Evolutionary conservation across 352 stramenopile species (phyloP), one percentile per base, ranked within the genome.

Genomic region (Albugo laibachii): DNA sequence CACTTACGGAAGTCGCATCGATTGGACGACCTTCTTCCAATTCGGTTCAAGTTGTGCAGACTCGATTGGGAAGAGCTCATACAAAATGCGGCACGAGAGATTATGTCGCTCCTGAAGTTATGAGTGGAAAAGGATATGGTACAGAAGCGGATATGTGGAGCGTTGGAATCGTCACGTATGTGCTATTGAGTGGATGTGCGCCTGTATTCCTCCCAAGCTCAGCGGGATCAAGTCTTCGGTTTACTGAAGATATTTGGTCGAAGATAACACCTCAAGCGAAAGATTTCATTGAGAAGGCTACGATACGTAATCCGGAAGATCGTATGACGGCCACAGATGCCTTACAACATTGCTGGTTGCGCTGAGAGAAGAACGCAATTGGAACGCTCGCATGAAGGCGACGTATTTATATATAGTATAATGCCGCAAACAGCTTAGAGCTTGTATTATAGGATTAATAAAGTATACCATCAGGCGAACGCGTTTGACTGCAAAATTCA

Each of bases 81-180:
- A 94, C 61, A 58, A 93, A 70, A 69, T 89, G 76, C 40, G 76
- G 76, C 24, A 86, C 73, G 44, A 72, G 73, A 14, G 73, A 86
- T 59, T 89, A 86, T 56, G 76, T 89, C 19, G 76, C 76, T 3
- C 76, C 76, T 0, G 76, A 89, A 49, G 74, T 89, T 43, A 86
- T 86, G 73, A 65, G 70, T 50, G 74, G 72, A 65, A 94, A 96
- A 50, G 80, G 79, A 20, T 96, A 97, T 55, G 87, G 93, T 60
- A 81, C 87, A 18, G 85, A 94, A 43, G 89, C 87, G 6, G 91
- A 97, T 53, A 81, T 95, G 54, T 96, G 84, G 83, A 94, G 80
- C 52, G 72, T 95, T 14, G 86, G 86, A 27, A 83, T 94, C 13
- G 88, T 96, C 27, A 81, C 87, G 19, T 95, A 86, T 48, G 77